A percentile compares a stretch with the other conserved stretches of the same genome.
phyloP scores from a whole-genome alignment of 371 early-diverging fungal genomes.

The Mycotypha africana region DNA sequence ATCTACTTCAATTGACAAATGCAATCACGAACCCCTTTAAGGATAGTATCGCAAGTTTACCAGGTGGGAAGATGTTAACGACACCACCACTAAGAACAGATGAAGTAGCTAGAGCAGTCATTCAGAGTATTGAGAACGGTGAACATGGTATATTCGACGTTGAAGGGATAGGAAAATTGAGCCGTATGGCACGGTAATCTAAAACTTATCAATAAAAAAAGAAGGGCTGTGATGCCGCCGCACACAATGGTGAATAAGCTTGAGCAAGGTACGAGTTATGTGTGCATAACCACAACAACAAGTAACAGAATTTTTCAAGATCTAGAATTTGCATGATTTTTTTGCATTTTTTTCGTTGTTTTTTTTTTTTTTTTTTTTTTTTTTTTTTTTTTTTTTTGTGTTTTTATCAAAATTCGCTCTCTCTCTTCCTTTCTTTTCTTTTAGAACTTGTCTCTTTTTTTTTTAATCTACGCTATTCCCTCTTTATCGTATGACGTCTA shows the following conservation, averaged over 20 bases:
- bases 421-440: no score
- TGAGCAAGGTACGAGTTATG: no score
- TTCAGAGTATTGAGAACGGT: conserved; percentile 40
- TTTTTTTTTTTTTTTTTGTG: conserved; percentile 1
- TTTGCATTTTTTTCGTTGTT: background rate
- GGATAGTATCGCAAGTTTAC: conserved; percentile 44
- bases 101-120: conserved; percentile 56
- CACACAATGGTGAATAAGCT: no score
- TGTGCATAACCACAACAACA: conserved; percentile 2
- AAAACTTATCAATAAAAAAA: no score
- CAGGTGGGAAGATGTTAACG: conserved; percentile 51
- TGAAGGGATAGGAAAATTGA: conserved; percentile 37
- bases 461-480: no score
- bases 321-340: background rate
- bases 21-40: conserved; percentile 39
- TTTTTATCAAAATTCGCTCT: background rate
- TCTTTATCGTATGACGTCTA: conserved; percentile 12
- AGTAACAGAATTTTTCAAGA: background rate
- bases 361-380: conserved; percentile 1
- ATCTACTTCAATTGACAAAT: conserved; percentile 45
- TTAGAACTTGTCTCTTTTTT: no score
- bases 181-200: conserved; percentile 2
- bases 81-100: conserved; percentile 59
- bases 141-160: conserved; percentile 48
- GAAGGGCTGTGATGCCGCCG: no score